Conservation (phyloP, 2,329 filamentous ascomycete genomes). For the Colletotrichum cereale region DNA sequence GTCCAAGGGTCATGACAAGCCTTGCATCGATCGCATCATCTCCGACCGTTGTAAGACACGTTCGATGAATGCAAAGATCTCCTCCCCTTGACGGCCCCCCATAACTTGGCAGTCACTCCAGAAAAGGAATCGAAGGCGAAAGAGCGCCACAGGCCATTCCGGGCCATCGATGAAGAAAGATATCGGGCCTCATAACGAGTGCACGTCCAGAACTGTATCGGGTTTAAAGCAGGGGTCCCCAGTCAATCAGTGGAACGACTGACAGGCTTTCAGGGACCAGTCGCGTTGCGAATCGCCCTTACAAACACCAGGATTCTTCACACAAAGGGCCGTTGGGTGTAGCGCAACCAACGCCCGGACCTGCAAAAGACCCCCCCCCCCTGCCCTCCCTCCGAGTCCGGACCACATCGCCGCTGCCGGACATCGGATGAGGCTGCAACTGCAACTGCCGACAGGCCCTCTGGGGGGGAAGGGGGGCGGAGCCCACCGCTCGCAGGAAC, state of each 20-base stretch:
- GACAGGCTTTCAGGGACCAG: slow-evolving; percentile 19
- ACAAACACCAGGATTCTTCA: neutral
- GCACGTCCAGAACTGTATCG: slow-evolving; percentile 7
- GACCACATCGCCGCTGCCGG: slow-evolving; percentile 1
- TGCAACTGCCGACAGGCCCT: slow-evolving; percentile 16
- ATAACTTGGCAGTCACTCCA: slow-evolving; percentile 1
- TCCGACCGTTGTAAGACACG: too few species aligned
- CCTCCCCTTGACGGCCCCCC: too few species aligned
- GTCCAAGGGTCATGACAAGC: too few species aligned
- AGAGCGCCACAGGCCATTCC: neutral
- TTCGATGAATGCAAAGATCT: too few species aligned
- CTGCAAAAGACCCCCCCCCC: too few species aligned
- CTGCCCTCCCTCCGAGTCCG: slow-evolving; percentile 23
- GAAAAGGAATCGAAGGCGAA: slow-evolving; percentile 14
- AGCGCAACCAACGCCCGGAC: slow-evolving; percentile 19
- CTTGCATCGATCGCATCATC: too few species aligned
- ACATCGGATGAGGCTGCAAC: slow-evolving; percentile 22
- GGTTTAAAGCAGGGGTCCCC: neutral
- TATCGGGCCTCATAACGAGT: neutral
- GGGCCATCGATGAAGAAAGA: neutral
- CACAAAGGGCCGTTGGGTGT: slow-evolving; percentile 8
- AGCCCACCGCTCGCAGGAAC: neutral
- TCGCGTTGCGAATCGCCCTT: slow-evolving; percentile 19
- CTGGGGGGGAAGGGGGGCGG: neutral
- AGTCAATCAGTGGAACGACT: slow-evolving; percentile 9